Evolutionary conservation across 768 basidiomycete species (phyloP), one percentile per base, ranked within the genome.

Genomic region (Austroboletus festivus): DNA sequence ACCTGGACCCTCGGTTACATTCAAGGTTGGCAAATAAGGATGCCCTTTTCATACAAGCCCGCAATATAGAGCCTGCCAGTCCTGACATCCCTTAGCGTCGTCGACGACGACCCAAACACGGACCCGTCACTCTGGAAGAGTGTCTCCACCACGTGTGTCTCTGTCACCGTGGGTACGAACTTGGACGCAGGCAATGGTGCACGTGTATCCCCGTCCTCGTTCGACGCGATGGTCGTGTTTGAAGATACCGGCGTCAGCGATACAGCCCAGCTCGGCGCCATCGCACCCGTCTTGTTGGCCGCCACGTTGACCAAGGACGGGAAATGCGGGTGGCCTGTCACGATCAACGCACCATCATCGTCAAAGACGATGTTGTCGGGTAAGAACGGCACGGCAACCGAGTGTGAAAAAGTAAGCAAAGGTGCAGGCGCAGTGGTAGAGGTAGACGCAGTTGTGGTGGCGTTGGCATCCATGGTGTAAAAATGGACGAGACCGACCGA

Each of bases 81-180:
- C 12, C 64, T 55, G 0, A 71, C 64, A 60, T 86, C 84, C 30
- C 72, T 61, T 53, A 86, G 48, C 1, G 71, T 77, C 8, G 82
- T 82, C 8, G 73, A 67, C 15, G 81, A 79, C 2, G 75, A 67
- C 13, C 75, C 72, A 56, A 85, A 84, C 5, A 75, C 74, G 4
- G 73, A 70, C n/a, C 86, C 86, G 51, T 82, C 72, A 55, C 86
- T 88, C 68, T 85, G 86, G 68, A 85, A 88, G n/a, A 89, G 53
- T 0, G 86, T 86, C 57, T 75, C 71, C 24, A 86, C 46, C 28
- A 73, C 71, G 55, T 76, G 69, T 2, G 68, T 68, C 10, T 75
- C 69, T 2, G 51, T 53, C 22, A 68, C 60, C 15, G 60, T 56
- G 1, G 72, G 60, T 1, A 76, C 72, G 39, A 76, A 73, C 38